Conservation (phyloP, 2,329 filamentous ascomycete genomes). For the Chlorencoelia australis region DNA sequence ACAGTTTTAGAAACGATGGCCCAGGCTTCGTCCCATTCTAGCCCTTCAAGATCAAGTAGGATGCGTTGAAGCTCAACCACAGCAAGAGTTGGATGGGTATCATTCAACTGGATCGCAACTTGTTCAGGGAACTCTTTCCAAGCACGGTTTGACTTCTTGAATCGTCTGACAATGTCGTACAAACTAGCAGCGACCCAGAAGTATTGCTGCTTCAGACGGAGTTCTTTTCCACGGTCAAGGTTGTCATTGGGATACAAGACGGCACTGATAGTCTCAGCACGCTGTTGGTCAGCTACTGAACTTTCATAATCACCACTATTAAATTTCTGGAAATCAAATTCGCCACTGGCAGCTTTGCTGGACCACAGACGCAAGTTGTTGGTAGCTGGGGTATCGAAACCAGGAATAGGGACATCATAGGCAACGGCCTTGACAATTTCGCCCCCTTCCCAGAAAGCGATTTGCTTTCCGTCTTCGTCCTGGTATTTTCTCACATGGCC, state of each 20-base stretch:
- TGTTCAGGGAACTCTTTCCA: slow-evolving; percentile 93
- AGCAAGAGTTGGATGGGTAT: slow-evolving; percentile 92
- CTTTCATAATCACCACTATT: slow-evolving; percentile 94
- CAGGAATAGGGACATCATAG: slow-evolving; percentile 87
- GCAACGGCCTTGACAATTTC: slow-evolving; percentile 88
- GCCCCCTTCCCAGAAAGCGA: slow-evolving; percentile 78
- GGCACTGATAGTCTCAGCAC: slow-evolving; percentile 96
- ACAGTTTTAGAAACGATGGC: slow-evolving; percentile 60
- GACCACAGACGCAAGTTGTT: slow-evolving; percentile 98
- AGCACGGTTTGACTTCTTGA: slow-evolving; percentile 89
- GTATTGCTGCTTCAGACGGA: slow-evolving; percentile 97
- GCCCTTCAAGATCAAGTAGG: slow-evolving; percentile 75
- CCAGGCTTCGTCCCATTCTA: slow-evolving; percentile 94
- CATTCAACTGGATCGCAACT: slow-evolving; percentile 94
- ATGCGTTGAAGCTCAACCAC: slow-evolving; percentile 95
- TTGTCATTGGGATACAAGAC: slow-evolving; percentile 98
- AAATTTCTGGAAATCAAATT: slow-evolving; percentile 99
- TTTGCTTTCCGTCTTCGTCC: slow-evolving; percentile 66
- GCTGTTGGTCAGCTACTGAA: slow-evolving; percentile 95
- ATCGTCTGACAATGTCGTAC: slow-evolving; percentile 90
- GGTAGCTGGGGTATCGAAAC: slow-evolving; percentile 79
- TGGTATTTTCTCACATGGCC: slow-evolving; percentile 68
- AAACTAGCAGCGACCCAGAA: slow-evolving; percentile 98
- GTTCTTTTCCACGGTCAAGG: slow-evolving; percentile 89
- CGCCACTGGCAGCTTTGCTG: slow-evolving; percentile 90